A percentile compares a stretch with the other conserved stretches of the same genome.
Conservation (phyloP, 2,329 filamentous ascomycete species). For the Pseudodiploospora longispora region DNA sequence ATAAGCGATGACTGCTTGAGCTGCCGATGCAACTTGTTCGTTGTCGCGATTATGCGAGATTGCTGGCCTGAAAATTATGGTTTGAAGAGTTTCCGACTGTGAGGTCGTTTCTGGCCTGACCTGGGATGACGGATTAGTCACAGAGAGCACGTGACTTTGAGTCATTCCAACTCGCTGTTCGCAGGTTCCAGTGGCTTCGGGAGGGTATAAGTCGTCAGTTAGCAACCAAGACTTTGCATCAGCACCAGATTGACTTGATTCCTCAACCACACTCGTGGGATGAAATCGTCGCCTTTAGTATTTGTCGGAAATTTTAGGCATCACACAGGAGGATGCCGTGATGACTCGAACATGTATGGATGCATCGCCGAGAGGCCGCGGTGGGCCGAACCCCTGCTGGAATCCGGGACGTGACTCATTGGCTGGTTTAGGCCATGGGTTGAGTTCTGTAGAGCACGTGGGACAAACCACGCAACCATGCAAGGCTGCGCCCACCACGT, state of each 20-base stretch:
- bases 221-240: too few species aligned
- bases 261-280: too few species aligned
- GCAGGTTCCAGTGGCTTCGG: too few species aligned
- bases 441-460: conserved; percentile 1
- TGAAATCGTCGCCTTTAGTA: too few species aligned
- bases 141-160: conserved; percentile 19
- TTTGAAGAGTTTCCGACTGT: conserved; percentile 13
- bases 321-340: background rate
- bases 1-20: conserved; percentile 1
- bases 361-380: too few species aligned
- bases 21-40: conserved; percentile 11
- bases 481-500: conserved; percentile 17
- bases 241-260: too few species aligned
- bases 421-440: background rate
- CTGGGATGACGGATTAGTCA: conserved; percentile 20
- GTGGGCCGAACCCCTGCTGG: too few species aligned
- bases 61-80: conserved; percentile 20
- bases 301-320: too few species aligned
- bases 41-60: conserved; percentile 8
- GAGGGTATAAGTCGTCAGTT: too few species aligned
- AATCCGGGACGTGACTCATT: conserved; percentile 1
- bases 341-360: conserved; percentile 1
- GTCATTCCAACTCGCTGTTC: too few species aligned
- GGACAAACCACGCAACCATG: conserved; percentile 6
- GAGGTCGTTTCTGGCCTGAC: background rate